phyloP scores from a whole-genome alignment of 176 grass and related monocot genomes.

The Neostapfia colusana region DNA sequence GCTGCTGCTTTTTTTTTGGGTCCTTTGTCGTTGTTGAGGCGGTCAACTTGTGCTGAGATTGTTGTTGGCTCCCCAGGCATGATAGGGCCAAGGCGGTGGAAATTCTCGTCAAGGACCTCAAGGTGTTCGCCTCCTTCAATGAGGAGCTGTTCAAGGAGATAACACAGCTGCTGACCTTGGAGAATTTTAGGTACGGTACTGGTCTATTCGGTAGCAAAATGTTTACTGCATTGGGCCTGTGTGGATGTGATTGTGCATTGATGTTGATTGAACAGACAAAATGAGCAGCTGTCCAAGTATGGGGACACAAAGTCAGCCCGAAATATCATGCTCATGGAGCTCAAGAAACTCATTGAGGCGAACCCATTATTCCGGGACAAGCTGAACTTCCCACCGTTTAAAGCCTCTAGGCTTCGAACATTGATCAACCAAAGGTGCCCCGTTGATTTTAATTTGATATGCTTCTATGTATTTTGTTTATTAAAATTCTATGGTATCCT shows the following conservation, averaged over 20 bases:
- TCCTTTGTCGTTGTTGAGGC: not conserved
- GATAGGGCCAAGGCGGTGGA: slow-evolving; percentile 95
- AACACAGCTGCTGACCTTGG: slow-evolving; percentile 92
- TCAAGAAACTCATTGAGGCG: slow-evolving; percentile 96
- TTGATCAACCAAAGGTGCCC: slow-evolving; percentile 96
- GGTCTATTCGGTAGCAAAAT: slow-evolving; percentile 24
- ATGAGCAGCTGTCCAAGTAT: slow-evolving; percentile 98
- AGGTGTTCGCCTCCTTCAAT: slow-evolving; percentile 99
- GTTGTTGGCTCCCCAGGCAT: slow-evolving; percentile 59
- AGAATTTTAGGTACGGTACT: slow-evolving; percentile 81
- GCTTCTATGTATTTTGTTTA: not conserved
- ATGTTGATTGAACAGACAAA: slow-evolving; percentile 70
- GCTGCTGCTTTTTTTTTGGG: not conserved
- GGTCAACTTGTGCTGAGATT: slow-evolving; percentile 13
- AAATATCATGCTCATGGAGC: slow-evolving; percentile 98
- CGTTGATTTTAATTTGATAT: slow-evolving; percentile 22
- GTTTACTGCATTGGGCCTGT: not conserved
- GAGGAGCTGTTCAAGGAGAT: slow-evolving; percentile 99
- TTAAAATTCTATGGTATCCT: not conserved
- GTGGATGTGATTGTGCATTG: slow-evolving; percentile 14
- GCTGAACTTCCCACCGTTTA: slow-evolving; percentile 92
- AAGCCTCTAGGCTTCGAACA: slow-evolving; percentile 88
- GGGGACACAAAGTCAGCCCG: slow-evolving; percentile 99
- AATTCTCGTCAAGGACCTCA: slow-evolving; percentile 98
- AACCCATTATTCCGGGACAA: slow-evolving; percentile 97